Evolutionary conservation across 2,329 filamentous ascomycete species (phyloP), one percentile per base, ranked within the genome.

Genomic region (Fusarium brachygibbosum): DNA sequence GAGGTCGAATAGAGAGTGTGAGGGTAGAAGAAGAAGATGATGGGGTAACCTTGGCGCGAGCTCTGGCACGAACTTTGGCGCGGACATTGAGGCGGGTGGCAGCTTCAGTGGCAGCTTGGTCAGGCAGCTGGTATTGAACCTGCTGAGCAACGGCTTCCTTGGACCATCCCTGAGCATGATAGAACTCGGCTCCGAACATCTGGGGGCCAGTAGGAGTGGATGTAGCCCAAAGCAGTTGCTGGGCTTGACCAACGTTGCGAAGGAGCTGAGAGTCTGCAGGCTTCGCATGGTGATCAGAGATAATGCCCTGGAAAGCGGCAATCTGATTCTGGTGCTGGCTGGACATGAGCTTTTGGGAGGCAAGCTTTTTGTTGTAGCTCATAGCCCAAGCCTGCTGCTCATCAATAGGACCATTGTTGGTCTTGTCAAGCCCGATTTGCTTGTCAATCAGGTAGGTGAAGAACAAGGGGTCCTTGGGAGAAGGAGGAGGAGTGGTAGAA

Each of bases 141-240:
- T n/a, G 25, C 21, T 40, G 25, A 34, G 57, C 57, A 19, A 60
- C 28, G 17, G 34, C 34, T 13, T 49, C n/a, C 23, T 35, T 49
- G 21, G 53, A 23, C 7, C 42, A 28, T 17, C 57, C 57, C 10
- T 25, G 40, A 4, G 57, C 41, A 25, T 60, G 57, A 14, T 58
- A 42, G 16, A n/a, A 19, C 16, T 58, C 53, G 19, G 45, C 45
- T 7, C 45, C 31, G 12, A 49, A 19, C 17, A 23, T 16, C 34
- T 50, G 58, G 13, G 38, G 19, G 14, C 41, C 21, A 12, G 13
- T 50, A 29, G 58, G 54, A 3, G 50, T 17, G 10, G 34, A 35
- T n/a, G 25, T 6, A 41, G 34, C 58, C 28, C n/a, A 25, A 21
- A 58, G 25, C 17, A 60, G 41, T 48, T 60, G 58, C 54, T 60